These are phyloP conservation scores for Catenaria anguillulae DNA, from an alignment of 371 early-diverging fungal genomes.

Conservation along the genomic window DNA sequence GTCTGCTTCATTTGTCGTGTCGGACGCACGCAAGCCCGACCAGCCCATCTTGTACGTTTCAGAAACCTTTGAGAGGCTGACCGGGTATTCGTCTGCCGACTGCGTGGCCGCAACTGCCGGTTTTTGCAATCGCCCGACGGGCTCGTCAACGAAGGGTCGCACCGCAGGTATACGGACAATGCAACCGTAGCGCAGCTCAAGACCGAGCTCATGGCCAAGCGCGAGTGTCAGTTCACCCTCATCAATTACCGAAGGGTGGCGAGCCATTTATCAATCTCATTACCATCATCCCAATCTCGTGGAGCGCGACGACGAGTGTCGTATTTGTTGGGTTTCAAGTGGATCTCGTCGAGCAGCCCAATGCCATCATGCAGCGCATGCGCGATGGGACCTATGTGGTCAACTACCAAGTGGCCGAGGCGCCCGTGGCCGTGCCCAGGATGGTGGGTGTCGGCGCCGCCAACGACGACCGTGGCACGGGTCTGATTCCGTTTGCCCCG, in stretches of 20 bases:
- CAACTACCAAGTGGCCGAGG: conserved; percentile 19
- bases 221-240: conserved; percentile 41
- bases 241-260: conserved; percentile 50
- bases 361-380: conserved; percentile 44
- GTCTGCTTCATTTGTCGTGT: conserved; percentile 13
- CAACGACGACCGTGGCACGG: too few species aligned
- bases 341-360: conserved; percentile 51
- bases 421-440: not conserved
- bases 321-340: conserved; percentile 53
- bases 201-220: conserved; percentile 24
- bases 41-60: conserved; percentile 38
- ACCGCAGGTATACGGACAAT: conserved; percentile 38
- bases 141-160: conserved; percentile 24
- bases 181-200: conserved; percentile 33
- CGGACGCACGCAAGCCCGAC: conserved; percentile 28
- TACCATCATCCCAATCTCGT: conserved; percentile 42
- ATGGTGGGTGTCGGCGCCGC: not conserved
- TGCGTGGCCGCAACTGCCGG: conserved; percentile 45
- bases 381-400: conserved; percentile 37
- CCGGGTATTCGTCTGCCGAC: conserved; percentile 37
- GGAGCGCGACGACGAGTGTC: conserved; percentile 29
- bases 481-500: too few species aligned
- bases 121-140: conserved; percentile 40
- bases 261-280: conserved; percentile 52
- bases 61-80: conserved; percentile 39